Evolutionary conservation across 768 basidiomycete species (phyloP).

Genomic region (Suillus clintonianus): DNA sequence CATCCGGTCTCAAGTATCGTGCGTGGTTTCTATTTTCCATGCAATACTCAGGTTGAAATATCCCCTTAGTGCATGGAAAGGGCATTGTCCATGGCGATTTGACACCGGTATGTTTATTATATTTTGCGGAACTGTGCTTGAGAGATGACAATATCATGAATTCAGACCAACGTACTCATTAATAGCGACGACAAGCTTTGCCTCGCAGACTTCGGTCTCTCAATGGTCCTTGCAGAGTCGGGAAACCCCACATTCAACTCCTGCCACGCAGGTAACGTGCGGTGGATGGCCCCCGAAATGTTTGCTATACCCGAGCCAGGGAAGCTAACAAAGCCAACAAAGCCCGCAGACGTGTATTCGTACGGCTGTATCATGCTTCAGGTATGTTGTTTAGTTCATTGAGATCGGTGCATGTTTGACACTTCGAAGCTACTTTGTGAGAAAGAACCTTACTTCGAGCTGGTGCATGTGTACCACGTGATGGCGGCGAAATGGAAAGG

Average conservation of each 20-base stretch:
- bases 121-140: not conserved
- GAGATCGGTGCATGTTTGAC: not conserved
- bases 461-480: not conserved
- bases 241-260: constrained; percentile 17
- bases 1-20: constrained; percentile 26
- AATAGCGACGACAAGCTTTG: constrained; percentile 10
- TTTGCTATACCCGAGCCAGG: constrained; percentile 12
- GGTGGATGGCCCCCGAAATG: constrained; percentile 45
- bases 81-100: constrained; percentile 41
- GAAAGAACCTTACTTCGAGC: not conserved
- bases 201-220: constrained; percentile 36
- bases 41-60: not conserved
- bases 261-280: constrained; percentile 29
- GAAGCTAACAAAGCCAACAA: constrained; percentile 16
- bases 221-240: constrained; percentile 12
- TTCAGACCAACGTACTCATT: constrained; percentile 26
- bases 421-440: not conserved
- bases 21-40: not conserved
- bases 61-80: constrained; percentile 17
- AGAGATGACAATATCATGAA: not conserved
- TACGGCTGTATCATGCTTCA: constrained; percentile 38
- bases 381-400: constrained; percentile 14
- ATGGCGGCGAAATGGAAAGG: not conserved
- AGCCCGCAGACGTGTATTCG: constrained; percentile 38
- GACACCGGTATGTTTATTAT: constrained; percentile 30